Percentiles rank a stretch among this genome's conserved stretches.
phyloP scores from a whole-genome alignment of 177 flowering plant genomes.

The Vitis hybrid region DNA sequence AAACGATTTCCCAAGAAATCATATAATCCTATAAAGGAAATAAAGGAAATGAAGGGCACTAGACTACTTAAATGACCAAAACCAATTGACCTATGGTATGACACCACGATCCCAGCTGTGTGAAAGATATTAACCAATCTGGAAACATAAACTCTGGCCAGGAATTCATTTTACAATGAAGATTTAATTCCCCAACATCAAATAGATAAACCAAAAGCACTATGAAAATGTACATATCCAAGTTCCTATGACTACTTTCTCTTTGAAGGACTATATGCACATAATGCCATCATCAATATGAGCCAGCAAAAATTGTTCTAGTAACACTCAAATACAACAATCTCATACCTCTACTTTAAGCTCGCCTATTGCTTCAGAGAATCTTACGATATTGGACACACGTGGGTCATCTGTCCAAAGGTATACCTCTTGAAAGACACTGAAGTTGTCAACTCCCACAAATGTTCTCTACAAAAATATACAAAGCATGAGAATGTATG shows the following conservation, averaged over 20 bases:
- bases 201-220: too few relatives aligned
- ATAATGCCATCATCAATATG: neutral
- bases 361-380: constrained; percentile 89
- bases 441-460: constrained; percentile 86
- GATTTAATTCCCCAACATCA: too few relatives aligned
- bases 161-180: too few relatives aligned
- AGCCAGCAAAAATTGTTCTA: neutral
- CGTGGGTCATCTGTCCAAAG: constrained; percentile 84
- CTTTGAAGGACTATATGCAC: neutral
- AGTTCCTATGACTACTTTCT: neutral
- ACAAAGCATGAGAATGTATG: constrained; percentile 8
- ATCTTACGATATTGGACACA: constrained; percentile 81
- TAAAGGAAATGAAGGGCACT: too few relatives aligned
- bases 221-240: neutral
- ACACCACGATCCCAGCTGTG: too few relatives aligned
- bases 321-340: neutral
- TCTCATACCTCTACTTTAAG: constrained; percentile 90
- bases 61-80: too few relatives aligned
- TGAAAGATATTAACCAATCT: too few relatives aligned
- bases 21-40: too few relatives aligned
- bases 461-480: constrained; percentile 72
- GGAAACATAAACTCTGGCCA: too few relatives aligned
- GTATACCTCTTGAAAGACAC: constrained; percentile 84
- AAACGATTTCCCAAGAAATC: too few relatives aligned
- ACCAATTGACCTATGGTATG: too few relatives aligned